phyloP scores from a whole-genome alignment of 164 flowering plant genomes.

The Vitis labrusca region DNA sequence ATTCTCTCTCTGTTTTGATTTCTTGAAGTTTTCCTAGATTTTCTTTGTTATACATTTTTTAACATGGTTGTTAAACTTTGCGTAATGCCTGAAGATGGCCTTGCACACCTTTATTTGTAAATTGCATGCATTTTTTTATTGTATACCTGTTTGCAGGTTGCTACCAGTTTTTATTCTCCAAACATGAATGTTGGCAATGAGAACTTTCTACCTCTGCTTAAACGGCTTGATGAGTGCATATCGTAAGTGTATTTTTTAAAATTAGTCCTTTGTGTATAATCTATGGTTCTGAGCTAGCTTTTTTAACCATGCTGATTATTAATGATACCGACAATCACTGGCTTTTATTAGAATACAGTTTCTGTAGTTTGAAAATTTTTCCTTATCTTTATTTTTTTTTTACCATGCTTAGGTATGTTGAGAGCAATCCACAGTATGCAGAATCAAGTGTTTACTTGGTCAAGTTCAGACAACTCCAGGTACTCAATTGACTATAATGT shows the following conservation, averaged over 20 bases:
- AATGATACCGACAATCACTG: not conserved
- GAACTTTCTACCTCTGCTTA: constrained; percentile 82
- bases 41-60: not conserved
- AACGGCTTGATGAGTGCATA: constrained; percentile 92
- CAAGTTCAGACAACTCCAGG: constrained; percentile 95
- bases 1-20: not conserved
- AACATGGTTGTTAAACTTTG: not conserved
- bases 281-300: not conserved
- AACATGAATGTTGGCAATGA: constrained; percentile 77
- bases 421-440: constrained; percentile 92
- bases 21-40: not conserved
- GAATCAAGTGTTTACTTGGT: constrained; percentile 94
- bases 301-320: not conserved
- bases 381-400: not conserved
- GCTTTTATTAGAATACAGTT: not conserved
- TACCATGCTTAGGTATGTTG: constrained; percentile 68
- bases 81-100: not conserved
- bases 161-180: constrained; percentile 79
- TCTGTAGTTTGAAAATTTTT: not conserved
- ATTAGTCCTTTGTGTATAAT: not conserved
- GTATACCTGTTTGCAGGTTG: constrained; percentile 54
- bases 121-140: constrained; percentile 3
- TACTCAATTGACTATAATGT: constrained; percentile 17
- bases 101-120: not conserved
- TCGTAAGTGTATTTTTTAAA: constrained; percentile 55